Evolutionary conservation across 345 rosid species (phyloP).

Genomic region (Excoecaria cochinchinensis): DNA sequence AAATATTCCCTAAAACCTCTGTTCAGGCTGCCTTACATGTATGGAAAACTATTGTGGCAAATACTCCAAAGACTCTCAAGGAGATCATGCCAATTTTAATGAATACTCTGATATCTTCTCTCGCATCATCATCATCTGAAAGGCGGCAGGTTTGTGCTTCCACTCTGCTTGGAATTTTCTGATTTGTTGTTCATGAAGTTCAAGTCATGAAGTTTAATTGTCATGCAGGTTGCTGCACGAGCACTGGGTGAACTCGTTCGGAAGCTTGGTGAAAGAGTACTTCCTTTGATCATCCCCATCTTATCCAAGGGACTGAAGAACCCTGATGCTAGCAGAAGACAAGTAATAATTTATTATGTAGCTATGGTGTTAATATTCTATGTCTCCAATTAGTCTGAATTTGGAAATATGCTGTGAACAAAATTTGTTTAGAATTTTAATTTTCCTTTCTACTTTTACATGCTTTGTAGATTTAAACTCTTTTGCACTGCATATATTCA

Average conservation of each 20-base stretch:
- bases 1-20: slow-evolving; percentile 4
- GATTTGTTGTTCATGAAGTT: not conserved
- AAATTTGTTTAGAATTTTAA: not conserved
- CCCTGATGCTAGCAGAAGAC: slow-evolving; percentile 83
- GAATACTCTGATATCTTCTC: slow-evolving; percentile 82
- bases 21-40: slow-evolving; percentile 93
- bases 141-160: slow-evolving; percentile 79
- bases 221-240: slow-evolving; percentile 80
- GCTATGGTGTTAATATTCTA: not conserved
- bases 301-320: slow-evolving; percentile 75
- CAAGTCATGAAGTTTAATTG: not conserved
- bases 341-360: slow-evolving; percentile 40
- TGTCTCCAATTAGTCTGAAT: not conserved
- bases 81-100: slow-evolving; percentile 98
- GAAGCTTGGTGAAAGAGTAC: slow-evolving; percentile 99
- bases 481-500: not conserved
- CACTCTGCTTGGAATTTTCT: not conserved
- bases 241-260: slow-evolving; percentile 95
- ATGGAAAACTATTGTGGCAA: slow-evolving; percentile 98
- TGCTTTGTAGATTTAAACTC: no score
- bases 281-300: slow-evolving; percentile 92
- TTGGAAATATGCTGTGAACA: not conserved
- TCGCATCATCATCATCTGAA: slow-evolving; percentile 90
- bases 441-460: not conserved
- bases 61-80: slow-evolving; percentile 93